Conservation (phyloP, 495 filamentous ascomycete species). For the Astrothelium subdiscretum region DNA sequence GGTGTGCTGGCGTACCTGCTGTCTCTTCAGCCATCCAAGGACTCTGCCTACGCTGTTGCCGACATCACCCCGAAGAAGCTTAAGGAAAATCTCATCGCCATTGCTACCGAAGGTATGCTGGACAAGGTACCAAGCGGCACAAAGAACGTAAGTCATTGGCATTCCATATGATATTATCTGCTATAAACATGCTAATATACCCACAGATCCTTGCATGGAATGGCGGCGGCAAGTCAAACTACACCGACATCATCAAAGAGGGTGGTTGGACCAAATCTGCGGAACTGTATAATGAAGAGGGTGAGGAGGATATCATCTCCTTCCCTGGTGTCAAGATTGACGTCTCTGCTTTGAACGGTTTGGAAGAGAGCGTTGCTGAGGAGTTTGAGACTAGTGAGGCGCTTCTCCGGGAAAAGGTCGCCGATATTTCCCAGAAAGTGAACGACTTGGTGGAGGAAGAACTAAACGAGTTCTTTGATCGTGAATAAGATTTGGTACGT, state of each 20-base stretch:
- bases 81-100: slow-evolving; percentile 73
- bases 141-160: slow-evolving; percentile 52
- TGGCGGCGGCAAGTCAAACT: slow-evolving; percentile 89
- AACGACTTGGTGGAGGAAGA: slow-evolving; percentile 57
- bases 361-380: slow-evolving; percentile 6
- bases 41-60: slow-evolving; percentile 81
- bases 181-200: no score
- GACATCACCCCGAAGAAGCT: slow-evolving; percentile 87
- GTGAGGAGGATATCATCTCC: slow-evolving; percentile 12
- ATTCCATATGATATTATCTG: no score
- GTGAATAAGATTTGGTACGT: not conserved
- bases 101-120: slow-evolving; percentile 72
- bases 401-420: slow-evolving; percentile 20
- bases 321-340: slow-evolving; percentile 21
- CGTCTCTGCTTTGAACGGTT: slow-evolving; percentile 14
- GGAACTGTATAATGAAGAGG: slow-evolving; percentile 4
- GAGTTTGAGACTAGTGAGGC: slow-evolving; percentile 5
- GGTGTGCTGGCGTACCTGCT: slow-evolving; percentile 97
- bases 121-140: slow-evolving; percentile 77
- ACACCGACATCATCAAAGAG: slow-evolving; percentile 65
- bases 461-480: slow-evolving; percentile 53
- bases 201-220: slow-evolving; percentile 87
- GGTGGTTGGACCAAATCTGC: slow-evolving; percentile 40
- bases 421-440: slow-evolving; percentile 36
- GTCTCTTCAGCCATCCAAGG: slow-evolving; percentile 78